Conservation (phyloP, 345 rosid genomes). For the Passiflora organensis region DNA sequence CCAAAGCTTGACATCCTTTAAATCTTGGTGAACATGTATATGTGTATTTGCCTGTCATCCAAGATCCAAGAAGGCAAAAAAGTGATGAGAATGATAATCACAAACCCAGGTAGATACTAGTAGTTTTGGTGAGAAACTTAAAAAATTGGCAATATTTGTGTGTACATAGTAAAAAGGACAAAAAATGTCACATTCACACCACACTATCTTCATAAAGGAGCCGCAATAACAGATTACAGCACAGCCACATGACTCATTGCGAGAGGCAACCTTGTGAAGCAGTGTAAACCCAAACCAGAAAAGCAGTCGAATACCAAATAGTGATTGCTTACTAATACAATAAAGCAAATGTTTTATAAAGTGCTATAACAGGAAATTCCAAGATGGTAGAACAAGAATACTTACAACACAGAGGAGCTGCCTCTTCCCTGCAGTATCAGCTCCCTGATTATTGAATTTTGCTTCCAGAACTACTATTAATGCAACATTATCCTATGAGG, state of each 20-base stretch:
- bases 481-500: slow-evolving; percentile 79
- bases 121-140: neutral
- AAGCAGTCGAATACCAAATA: too few species aligned
- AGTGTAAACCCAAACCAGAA: too few species aligned
- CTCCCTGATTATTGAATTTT: slow-evolving; percentile 81
- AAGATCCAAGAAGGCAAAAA: slow-evolving; percentile 15
- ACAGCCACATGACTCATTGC: too few species aligned
- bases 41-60: slow-evolving; percentile 85
- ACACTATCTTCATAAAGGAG: too few species aligned
- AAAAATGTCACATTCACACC: too few species aligned
- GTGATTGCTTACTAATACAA: neutral
- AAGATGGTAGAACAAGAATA: neutral
- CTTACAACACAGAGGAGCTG: slow-evolving; percentile 96
- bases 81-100: slow-evolving; percentile 11
- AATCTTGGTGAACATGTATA: slow-evolving; percentile 72
- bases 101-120: neutral
- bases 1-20: slow-evolving; percentile 97
- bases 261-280: too few species aligned
- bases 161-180: too few species aligned
- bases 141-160: neutral
- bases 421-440: slow-evolving; percentile 75
- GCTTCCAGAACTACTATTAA: slow-evolving; percentile 88
- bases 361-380: too few species aligned
- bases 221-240: too few species aligned
- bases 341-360: too few species aligned